Base-by-base conservation (phyloP, 768 basidiomycete species). In the Paxillus involutus region DNA sequence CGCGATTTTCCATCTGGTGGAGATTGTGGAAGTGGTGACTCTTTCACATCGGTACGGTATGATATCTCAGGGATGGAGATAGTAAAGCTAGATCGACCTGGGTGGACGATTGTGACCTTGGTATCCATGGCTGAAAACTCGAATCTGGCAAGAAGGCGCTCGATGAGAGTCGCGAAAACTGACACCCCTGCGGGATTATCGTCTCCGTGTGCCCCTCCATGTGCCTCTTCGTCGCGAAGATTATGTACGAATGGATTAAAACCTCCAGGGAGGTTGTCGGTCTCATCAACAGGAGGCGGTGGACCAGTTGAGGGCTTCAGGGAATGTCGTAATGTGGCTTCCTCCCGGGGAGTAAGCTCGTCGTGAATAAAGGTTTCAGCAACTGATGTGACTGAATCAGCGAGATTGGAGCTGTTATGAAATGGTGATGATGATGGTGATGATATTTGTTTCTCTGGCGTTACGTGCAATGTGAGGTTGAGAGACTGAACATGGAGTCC, bases 321-420 rank as follows among this genome's bases (percentile, higher is more conserved):
- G 1, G 91, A 91, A 55, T 85, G 78, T 62, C 84, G 81, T 19
- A 95, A 76, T 32, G 81, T 75, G 7, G 81, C 83, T 61, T 86
- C 89, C 64, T 96, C 92, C 57, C 76, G 75, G 7, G 80, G 75
- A 21, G 84, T 79, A 47, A 97, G 75, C 63, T 94, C 91, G 58
- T 91, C 80, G 44, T 94, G 88, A 24, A 96, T 76, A 71, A 98
- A 98, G 4, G 87, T 84, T 60, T 92, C 87, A 2, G 94, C 91
- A 13, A 88, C 82, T n/a, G 86, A 86, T 26, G 80, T 80, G n/a
- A 93, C 86, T 21, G 94, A 94, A 44, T 86, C 82, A 4, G 90
- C 75, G 13, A 95, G 77, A 64, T 86, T 80, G 37, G 68, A 56
- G 46, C 61, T 61, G 16, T 64, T 39, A 41, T 49, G 46, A 46